Conservation (phyloP, 768 basidiomycete species). For the Leccinum olivaceopallidum region DNA sequence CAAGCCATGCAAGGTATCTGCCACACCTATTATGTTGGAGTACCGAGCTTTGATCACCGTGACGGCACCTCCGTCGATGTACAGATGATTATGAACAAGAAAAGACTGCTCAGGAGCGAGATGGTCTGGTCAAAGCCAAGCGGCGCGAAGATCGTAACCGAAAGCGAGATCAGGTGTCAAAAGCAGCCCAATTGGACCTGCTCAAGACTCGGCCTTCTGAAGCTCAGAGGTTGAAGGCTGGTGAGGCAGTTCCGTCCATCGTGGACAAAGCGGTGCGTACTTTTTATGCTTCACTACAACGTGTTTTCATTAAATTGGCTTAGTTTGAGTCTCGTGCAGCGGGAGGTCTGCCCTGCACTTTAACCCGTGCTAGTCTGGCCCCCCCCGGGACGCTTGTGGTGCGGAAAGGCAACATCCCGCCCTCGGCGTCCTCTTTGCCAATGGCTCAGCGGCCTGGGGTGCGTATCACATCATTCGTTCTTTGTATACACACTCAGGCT, state of each 20-base stretch:
- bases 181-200: neutral
- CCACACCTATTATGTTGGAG: neutral
- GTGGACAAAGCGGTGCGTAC: neutral
- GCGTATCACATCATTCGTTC: neutral
- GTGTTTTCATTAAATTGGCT: neutral
- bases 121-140: neutral
- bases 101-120: neutral
- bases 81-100: neutral
- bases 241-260: neutral
- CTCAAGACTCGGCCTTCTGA: neutral
- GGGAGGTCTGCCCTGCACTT: neutral
- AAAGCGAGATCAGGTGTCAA: neutral
- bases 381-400: neutral
- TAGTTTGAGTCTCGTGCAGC: neutral
- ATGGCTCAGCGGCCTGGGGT: neutral
- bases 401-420: neutral
- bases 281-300: neutral
- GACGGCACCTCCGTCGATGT: neutral
- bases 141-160: neutral
- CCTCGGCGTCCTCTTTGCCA: neutral
- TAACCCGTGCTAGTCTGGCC: neutral
- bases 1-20: neutral
- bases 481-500: neutral
- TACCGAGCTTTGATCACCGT: neutral
- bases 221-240: neutral